These are phyloP conservation scores for Heritiera littoralis DNA, from an alignment of 345 rosid species.

Conservation along the genomic window DNA sequence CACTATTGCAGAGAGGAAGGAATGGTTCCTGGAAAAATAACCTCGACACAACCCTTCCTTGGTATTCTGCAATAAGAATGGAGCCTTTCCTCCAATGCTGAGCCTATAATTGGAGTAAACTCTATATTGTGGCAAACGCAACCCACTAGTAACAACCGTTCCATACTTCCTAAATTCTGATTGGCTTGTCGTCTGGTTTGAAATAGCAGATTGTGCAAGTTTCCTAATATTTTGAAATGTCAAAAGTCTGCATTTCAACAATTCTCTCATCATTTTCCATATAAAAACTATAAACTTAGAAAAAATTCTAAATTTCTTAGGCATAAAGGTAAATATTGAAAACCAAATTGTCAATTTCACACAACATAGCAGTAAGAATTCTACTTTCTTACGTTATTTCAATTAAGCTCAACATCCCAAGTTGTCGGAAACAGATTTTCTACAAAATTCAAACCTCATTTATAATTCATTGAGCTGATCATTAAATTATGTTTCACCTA, in stretches of 20 bases:
- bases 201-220: conserved; percentile 32
- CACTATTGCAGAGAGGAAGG: conserved; percentile 41
- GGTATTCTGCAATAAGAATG: conserved; percentile 24
- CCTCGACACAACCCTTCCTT: conserved; percentile 35
- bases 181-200: conserved; percentile 27
- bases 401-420: background rate
- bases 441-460: background rate
- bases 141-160: conserved; percentile 40
- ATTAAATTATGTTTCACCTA: background rate
- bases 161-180: conserved; percentile 43
- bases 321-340: background rate
- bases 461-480: background rate
- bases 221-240: conserved; percentile 43
- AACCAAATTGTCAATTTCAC: background rate
- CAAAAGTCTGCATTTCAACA: conserved; percentile 58
- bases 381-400: background rate
- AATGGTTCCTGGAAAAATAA: conserved; percentile 41
- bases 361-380: background rate
- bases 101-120: conserved; percentile 31
- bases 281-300: background rate
- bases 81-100: conserved; percentile 33
- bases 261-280: background rate
- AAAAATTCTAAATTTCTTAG: background rate
- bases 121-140: conserved; percentile 43
- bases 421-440: background rate